These are phyloP conservation scores for Lolium rigidum DNA, from an alignment of 176 grass and related monocot species.

Conservation along the genomic window DNA sequence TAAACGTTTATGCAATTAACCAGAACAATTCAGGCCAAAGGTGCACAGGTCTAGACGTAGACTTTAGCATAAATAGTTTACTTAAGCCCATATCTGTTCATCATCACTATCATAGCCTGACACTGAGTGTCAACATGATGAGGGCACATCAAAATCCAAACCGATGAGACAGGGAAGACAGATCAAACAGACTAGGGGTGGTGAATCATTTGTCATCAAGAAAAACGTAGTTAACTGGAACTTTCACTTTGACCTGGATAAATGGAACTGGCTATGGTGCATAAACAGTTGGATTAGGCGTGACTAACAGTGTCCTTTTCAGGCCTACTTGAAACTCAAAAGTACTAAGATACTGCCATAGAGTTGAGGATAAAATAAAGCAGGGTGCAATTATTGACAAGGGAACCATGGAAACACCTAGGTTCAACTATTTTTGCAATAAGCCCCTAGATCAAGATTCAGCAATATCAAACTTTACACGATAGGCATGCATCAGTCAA, in stretches of 20 bases:
- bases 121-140: not conserved
- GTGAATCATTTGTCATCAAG: not conserved
- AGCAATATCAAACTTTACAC: not conserved
- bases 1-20: not conserved
- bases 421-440: slow-evolving; percentile 13
- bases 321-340: not conserved
- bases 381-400: not conserved
- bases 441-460: not conserved
- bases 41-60: not conserved
- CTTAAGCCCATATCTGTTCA: not conserved
- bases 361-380: not conserved
- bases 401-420: not conserved
- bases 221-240: not conserved
- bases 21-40: not conserved
- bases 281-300: not conserved
- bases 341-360: not conserved
- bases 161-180: not conserved
- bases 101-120: not conserved
- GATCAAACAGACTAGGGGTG: not conserved
- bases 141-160: not conserved
- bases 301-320: not conserved
- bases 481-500: not conserved
- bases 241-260: not conserved
- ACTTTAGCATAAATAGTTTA: not conserved
- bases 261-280: not conserved